Evolutionary conservation across 139 green algal species (phyloP).

Genomic region (Chlamydomonas incerta): DNA sequence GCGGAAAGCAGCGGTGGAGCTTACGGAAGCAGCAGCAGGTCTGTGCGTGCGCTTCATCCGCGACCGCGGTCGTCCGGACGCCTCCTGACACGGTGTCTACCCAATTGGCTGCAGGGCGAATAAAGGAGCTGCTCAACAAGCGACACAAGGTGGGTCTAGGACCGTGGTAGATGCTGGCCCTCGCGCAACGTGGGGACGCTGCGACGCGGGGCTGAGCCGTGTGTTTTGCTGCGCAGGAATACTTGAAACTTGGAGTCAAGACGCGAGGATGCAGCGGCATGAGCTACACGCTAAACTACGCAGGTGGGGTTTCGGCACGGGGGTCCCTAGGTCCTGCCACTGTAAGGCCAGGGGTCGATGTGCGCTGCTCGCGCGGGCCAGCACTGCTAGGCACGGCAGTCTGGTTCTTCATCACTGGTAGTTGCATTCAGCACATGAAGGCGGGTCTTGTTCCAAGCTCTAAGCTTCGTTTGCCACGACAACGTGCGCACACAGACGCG

Average conservation of each 20-base stretch:
- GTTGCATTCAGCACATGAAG: too few species aligned
- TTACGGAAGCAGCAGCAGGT: slow-evolving; percentile 89
- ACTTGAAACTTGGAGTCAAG: slow-evolving; percentile 93
- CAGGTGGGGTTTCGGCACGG: slow-evolving; percentile 60
- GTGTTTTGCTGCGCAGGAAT: slow-evolving; percentile 73
- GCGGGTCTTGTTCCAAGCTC: too few species aligned
- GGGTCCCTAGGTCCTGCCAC: too few species aligned
- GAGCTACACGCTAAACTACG: slow-evolving; percentile 98
- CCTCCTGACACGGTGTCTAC: too few species aligned
- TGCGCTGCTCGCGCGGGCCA: too few species aligned
- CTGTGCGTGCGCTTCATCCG: slow-evolving; percentile 82
- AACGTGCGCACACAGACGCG: slow-evolving; percentile 65
- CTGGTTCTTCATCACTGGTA: too few species aligned
- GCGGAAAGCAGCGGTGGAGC: slow-evolving; percentile 83
- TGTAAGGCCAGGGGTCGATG: too few species aligned
- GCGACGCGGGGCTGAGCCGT: not conserved
- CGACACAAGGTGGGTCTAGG: slow-evolving; percentile 79
- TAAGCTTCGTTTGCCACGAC: too few species aligned
- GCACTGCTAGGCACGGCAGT: too few species aligned
- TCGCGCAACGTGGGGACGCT: too few species aligned
- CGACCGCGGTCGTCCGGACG: not conserved
- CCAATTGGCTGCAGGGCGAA: not conserved
- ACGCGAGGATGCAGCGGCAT: slow-evolving; percentile 96
- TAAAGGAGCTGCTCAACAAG: slow-evolving; percentile 48
- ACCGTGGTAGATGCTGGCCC: not conserved